Base-by-base conservation (phyloP, 1,284 basidiomycete species). In the Naganishia sp. region DNA sequence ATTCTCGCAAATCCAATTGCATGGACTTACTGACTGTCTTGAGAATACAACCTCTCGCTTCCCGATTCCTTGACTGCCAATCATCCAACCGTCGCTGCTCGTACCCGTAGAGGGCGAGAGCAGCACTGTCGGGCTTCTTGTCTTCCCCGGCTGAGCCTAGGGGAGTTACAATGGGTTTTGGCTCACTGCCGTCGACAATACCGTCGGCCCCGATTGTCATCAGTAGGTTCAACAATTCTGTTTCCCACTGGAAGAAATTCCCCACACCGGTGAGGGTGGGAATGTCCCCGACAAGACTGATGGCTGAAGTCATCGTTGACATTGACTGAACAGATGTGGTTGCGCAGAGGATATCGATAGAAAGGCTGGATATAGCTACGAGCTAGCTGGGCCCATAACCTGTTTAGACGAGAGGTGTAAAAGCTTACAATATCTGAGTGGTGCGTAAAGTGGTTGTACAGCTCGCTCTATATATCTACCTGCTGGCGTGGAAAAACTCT, bases 321-420 rank as follows among this genome's bases (percentile, higher is more conserved):
- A 16, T 25, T 48, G 46, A 48, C 9, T n/a, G 18, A 48, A 16
- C 44, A 13, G 13, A 39, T 39, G 36, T 10, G 36, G 36, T 9
- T 39, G 13, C 13, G 13, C 9, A 39, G 36, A 39, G 13, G 36
- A 28, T 28, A 28, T n/a, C 18, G 46, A 21, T 25, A 16, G 9
- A 48, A 7, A n/a, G 23, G 46, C 7, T 48, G 9, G 9, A n/a
- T 10, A 25, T 9, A 48, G 46, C 23, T n/a, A 48, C 16, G 46
- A 48, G 46, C 46, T 48, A 48, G 46, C 46, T 48, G 46, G 46
- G 46, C 46, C 46, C 46, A 48, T 48, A 48, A 48, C 46, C 46
- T 48, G 46, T 48, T 48, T 9, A 48, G 18, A 48, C 13, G 36
- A 39, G 36, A 39, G 36, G 36, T 39, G 36, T 39, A 9, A 10